Evolutionary conservation across 2,329 filamentous ascomycete genomes (phyloP).

Genomic region (Aspergillus floridensis): DNA sequence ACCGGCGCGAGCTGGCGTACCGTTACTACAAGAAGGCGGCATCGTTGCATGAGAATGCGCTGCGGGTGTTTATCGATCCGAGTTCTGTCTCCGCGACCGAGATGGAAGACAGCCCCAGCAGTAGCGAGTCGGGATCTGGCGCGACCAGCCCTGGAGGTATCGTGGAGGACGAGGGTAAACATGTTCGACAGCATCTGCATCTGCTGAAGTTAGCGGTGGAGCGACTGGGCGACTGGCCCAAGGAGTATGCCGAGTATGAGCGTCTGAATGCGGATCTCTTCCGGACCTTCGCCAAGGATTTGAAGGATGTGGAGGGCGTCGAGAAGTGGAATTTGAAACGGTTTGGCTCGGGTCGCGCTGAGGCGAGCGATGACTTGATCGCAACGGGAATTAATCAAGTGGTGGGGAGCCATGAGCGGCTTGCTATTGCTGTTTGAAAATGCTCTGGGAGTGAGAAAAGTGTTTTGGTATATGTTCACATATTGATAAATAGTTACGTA

Average conservation of each 20-base stretch:
- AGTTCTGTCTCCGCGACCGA: slow-evolving; percentile 22
- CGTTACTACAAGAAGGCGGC: slow-evolving; percentile 43
- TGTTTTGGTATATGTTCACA: neutral
- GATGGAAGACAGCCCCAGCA: neutral
- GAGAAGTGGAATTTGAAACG: slow-evolving; percentile 50
- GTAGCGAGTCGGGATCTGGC: neutral
- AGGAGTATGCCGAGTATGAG: slow-evolving; percentile 49
- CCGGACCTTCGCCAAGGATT: slow-evolving; percentile 36
- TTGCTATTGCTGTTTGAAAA: slow-evolving; percentile 11
- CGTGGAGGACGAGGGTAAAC: slow-evolving; percentile 18
- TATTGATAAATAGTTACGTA: neutral
- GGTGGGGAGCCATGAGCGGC: slow-evolving; percentile 6
- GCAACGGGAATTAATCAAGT: slow-evolving; percentile 8
- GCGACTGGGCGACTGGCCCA: slow-evolving; percentile 44
- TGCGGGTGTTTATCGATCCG: slow-evolving; percentile 38
- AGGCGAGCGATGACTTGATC: slow-evolving; percentile 36
- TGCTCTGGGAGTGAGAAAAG: neutral
- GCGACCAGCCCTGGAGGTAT: neutral
- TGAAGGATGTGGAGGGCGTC: slow-evolving; percentile 45
- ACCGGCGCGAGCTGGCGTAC: slow-evolving; percentile 34
- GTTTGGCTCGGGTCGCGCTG: slow-evolving; percentile 48
- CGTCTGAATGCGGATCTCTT: slow-evolving; percentile 47
- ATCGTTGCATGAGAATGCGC: slow-evolving; percentile 38
- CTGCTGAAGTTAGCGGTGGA: slow-evolving; percentile 41
- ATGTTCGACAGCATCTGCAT: slow-evolving; percentile 36